Base-by-base conservation (phyloP, 176 grass and related monocot genomes). In the Cenchrus purpureus region DNA sequence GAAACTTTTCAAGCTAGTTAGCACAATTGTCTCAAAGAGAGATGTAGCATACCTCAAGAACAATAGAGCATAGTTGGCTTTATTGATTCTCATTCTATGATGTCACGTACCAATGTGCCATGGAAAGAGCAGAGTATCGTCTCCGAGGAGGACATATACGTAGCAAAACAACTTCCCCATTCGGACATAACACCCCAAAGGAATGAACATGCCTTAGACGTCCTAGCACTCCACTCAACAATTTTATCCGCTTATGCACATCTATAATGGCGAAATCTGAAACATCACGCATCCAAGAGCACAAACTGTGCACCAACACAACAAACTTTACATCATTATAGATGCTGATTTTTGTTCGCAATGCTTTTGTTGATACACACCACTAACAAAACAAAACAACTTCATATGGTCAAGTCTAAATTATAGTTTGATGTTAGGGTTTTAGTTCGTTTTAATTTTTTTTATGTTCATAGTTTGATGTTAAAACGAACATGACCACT, bases 101-200 rank as follows among this genome's bases (percentile, higher is more conserved):
- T 53, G 54, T 76, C 77, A 85, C 4, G 19, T 37, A 51, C 11
- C 77, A 54, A 85, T 4, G 19, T 37, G 59, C 11, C 77, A 54
- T 17, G 61, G 73, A 52, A n/a, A 43, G 29, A 73, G 28, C 40
- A 81, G 43, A 69, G 44, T 89, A 12, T 13, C 31, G 8, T 56
- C 42, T 19, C 60, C 40, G 70, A 56, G 76, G 49, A 80, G 50
- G 29, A 61, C 49, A 40, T 34, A 68, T 56, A 46, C 14, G 7
- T 9, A 16, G 11, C 13, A 22, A 31, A 78, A 77, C 65, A 62
- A 76, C 56, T 70, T 86, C 64, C 65, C 51, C 1, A 63, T 20
- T 37, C 28, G 49, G 63, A 43, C 14, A 68, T 19, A 40, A 45
- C 78, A 81, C 60, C 49, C 50, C 34, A 67, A 74, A 87, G 14